phyloP scores from a whole-genome alignment of 78 protist genomes.

The Bodo saltans region DNA sequence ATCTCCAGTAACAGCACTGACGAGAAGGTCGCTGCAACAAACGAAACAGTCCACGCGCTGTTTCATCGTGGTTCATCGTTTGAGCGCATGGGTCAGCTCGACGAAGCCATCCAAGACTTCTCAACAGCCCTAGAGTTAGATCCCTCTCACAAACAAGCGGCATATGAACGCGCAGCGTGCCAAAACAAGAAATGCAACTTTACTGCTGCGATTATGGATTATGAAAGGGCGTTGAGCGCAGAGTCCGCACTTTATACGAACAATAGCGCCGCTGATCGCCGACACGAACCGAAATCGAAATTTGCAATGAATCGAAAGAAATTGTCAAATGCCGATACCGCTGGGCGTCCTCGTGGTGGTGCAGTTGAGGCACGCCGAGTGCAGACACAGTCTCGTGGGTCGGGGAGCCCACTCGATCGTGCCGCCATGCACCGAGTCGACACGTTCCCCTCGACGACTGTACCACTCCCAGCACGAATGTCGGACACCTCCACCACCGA shows the following conservation, averaged over 20 bases:
- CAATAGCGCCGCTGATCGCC: background rate
- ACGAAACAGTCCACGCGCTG: too few species aligned
- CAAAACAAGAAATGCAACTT: constrained; percentile 42
- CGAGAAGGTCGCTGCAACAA: too few species aligned
- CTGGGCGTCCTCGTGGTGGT: background rate
- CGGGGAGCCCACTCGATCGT: background rate
- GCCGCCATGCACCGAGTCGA: background rate
- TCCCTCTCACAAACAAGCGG: constrained; percentile 37
- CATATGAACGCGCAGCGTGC: constrained; percentile 42
- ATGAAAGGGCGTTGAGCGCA: constrained; percentile 21
- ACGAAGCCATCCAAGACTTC: constrained; percentile 47
- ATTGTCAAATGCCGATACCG: background rate
- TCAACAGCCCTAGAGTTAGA: constrained; percentile 14
- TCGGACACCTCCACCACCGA: background rate
- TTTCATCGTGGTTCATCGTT: too few species aligned
- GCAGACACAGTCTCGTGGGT: background rate
- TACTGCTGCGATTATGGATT: constrained; percentile 46
- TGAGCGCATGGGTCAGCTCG: constrained; percentile 38
- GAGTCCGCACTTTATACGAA: background rate
- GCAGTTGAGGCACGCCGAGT: background rate
- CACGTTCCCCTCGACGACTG: too few species aligned
- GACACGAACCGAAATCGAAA: background rate
- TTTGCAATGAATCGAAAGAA: background rate
- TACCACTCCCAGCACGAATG: background rate
- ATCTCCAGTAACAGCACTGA: too few species aligned